Evolutionary conservation across 2,329 filamentous ascomycete species (phyloP), one percentile per base, ranked within the genome.

Genomic region (Alternaria atra): DNA sequence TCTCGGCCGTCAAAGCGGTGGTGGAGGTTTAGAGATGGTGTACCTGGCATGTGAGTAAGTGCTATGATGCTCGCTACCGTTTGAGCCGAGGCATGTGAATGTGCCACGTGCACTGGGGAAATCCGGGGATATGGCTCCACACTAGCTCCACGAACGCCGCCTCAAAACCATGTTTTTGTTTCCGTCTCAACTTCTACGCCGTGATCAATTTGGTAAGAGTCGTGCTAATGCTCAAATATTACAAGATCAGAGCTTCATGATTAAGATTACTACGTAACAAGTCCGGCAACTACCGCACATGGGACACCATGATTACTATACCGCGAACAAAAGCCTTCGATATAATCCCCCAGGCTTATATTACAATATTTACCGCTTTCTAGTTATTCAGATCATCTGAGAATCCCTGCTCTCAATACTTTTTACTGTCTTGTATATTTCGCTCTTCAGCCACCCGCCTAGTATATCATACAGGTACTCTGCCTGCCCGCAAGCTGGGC

Each of bases 361-460:
- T 17, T 15, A 5, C 9, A 10, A 15, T 29, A 5, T 29, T 46
- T 20, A 2, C 27, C 29, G 23, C 23, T 44, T 4, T 15, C 4
- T 15, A 48, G 10, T 12, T 15, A 17, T 12, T 32, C 9, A 13
- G 6, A n/a, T n/a, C 15, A 8, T 17, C 20, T 47, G 0, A 35
- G 60, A 32, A n/a, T 56, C 52, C 43, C 17, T 57, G 42, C 63
- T 61, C 52, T 69, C 67, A 6, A 76, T 67, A 52, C 75, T 65
- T 44, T 63, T 62, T 17, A 73, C 51, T 27, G 71, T 75, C 66
- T 69, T 75, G 54, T 66, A 68, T 50, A 76, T 55, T 60, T 75
- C 69, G 44, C 65, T 73, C 68, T 75, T 74, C 48, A 77, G 52
- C 74, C 74, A 77, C 29, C 71, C 67, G 34, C 74, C 73, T 4